phyloP scores from a whole-genome alignment of 108 stramenopile species.

The Nitzschia putrida region DNA sequence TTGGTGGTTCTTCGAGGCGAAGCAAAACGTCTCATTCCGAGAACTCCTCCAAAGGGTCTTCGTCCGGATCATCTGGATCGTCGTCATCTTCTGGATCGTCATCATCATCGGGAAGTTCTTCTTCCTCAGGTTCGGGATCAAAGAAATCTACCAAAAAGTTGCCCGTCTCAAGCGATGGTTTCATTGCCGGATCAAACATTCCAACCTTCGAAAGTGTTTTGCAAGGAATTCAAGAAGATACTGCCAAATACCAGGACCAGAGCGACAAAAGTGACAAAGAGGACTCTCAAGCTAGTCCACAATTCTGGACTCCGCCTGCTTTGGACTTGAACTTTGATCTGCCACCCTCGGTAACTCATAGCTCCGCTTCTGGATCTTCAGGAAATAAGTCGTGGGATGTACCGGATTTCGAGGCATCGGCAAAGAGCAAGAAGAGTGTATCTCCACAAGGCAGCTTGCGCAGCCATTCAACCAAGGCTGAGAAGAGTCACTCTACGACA shows the following conservation, averaged over 20 bases:
- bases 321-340: slow-evolving; percentile 11
- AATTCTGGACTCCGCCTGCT: slow-evolving; percentile 18
- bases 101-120: not conserved
- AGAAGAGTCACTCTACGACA: too few species aligned
- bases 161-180: not conserved
- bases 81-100: not conserved
- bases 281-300: not conserved
- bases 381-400: too few species aligned
- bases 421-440: too few species aligned
- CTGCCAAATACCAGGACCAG: not conserved
- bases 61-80: not conserved
- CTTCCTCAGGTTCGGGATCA: too few species aligned
- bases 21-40: too few species aligned
- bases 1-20: too few species aligned
- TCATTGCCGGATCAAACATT: slow-evolving; percentile 12
- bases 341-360: not conserved
- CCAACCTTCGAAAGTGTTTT: slow-evolving; percentile 22
- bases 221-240: slow-evolving; percentile 12
- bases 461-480: too few species aligned
- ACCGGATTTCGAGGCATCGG: too few species aligned
- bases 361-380: too few species aligned
- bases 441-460: too few species aligned
- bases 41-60: too few species aligned
- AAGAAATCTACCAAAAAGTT: not conserved
- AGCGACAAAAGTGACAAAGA: not conserved